Percentiles rank a stretch among this genome's conserved stretches.
phyloP scores from a whole-genome alignment of 1,139 yeast species.

The Yamadazyma songkhlaensis region DNA sequence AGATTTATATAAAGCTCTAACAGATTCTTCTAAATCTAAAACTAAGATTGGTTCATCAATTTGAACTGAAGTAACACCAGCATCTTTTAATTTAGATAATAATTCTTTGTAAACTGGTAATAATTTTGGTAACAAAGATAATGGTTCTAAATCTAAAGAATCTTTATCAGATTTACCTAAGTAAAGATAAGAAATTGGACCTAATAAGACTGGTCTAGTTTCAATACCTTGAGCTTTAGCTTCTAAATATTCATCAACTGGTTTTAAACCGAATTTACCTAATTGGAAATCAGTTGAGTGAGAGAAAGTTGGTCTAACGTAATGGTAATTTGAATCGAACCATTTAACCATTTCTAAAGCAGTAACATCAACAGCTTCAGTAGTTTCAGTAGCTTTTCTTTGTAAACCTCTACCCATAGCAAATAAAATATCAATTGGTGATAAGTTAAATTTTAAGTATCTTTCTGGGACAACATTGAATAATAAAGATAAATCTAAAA shows the following conservation, averaged over 20 bases:
- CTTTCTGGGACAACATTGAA: conserved; percentile 97
- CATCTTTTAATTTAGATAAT: conserved; percentile 80
- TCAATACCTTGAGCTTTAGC: conserved; percentile 94
- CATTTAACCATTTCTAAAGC: conserved; percentile 99
- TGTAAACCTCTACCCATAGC: conserved; percentile 99
- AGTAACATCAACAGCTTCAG: conserved; percentile 93
- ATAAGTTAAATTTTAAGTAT: conserved; percentile 87
- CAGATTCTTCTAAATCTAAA: conserved; percentile 83
- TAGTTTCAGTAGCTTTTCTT: conserved; percentile 86
- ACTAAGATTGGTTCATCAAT: conserved; percentile 97
- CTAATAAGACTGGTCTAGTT: conserved; percentile 95
- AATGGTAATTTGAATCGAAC: conserved; percentile 99
- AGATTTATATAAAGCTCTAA: conserved; percentile 80
- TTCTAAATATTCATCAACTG: conserved; percentile 96
- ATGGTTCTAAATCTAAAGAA: conserved; percentile 91
- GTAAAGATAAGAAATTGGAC: conserved; percentile 93
- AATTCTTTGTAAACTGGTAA: conserved; percentile 91
- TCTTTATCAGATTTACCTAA: conserved; percentile 99
- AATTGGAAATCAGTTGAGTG: conserved; percentile 94
- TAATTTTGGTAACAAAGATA: conserved; percentile 80
- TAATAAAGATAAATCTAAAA: conserved; percentile 85
- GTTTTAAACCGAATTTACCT: conserved; percentile 79
- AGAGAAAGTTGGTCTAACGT: conserved; percentile 98
- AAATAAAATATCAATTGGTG: conserved; percentile 87
- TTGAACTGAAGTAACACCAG: conserved; percentile 95